Percentiles rank a stretch among this genome's conserved stretches.
Conservation (phyloP, 2,329 filamentous ascomycete species). For the Colletotrichum sp. region DNA sequence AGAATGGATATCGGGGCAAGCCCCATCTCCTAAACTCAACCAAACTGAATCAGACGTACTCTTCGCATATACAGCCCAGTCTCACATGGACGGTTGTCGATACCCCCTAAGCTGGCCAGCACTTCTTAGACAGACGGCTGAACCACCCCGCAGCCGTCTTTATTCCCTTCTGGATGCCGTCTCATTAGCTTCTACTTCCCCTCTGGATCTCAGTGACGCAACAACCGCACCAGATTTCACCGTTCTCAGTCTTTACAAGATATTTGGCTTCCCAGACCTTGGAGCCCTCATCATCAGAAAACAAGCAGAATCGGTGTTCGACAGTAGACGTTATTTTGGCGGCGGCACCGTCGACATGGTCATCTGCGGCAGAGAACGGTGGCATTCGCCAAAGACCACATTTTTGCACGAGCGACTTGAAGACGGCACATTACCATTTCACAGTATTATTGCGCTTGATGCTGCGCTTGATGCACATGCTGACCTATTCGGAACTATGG, state of each 20-base stretch:
- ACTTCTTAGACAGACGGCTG: constrained; percentile 33
- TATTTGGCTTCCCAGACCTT: constrained; percentile 95
- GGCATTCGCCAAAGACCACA: constrained; percentile 79
- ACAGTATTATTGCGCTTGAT: constrained; percentile 85
- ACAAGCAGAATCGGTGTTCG: constrained; percentile 67
- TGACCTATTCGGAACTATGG: constrained; percentile 75
- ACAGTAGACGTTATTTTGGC: constrained; percentile 81
- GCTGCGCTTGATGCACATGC: constrained; percentile 74
- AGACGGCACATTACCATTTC: constrained; percentile 90
- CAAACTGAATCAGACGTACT: constrained; percentile 36
- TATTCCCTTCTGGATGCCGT: constrained; percentile 66
- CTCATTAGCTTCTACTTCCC: constrained; percentile 77
- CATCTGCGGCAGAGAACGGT: constrained; percentile 75
- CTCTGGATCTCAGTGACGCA: constrained; percentile 71
- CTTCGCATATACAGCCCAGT: constrained; percentile 21
- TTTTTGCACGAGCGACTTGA: constrained; percentile 83
- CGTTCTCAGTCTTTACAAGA: constrained; percentile 91
- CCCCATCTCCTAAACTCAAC: constrained; percentile 32
- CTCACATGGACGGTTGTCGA: constrained; percentile 22
- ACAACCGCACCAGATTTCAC: constrained; percentile 79
- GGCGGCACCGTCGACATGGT: constrained; percentile 95
- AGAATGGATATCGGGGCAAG: constrained; percentile 61
- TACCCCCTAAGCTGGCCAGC: constrained; percentile 64
- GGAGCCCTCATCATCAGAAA: constrained; percentile 85
- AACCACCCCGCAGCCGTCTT: not conserved